Evolutionary conservation across 23 red algal species (phyloP).

Genomic region (Gracilariopsis chorda): DNA sequence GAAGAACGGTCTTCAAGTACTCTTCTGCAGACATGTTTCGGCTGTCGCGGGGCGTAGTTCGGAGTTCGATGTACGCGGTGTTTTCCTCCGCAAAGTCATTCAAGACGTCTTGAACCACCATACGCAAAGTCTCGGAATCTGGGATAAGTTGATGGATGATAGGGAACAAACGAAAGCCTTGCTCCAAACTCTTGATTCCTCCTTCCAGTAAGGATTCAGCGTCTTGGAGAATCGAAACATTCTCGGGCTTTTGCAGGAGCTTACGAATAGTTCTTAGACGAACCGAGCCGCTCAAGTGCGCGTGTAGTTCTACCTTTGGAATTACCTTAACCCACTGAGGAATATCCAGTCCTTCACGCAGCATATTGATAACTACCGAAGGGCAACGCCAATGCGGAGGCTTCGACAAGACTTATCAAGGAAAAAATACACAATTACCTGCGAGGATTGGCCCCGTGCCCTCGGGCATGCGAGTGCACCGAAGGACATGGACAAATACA

Average conservation of each 20-base stretch:
- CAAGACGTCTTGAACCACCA: background rate
- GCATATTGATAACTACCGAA: too few relatives aligned
- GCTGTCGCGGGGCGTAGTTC: conserved; percentile 34
- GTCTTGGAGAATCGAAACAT: background rate
- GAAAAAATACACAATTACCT: too few relatives aligned
- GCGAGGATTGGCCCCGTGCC: too few relatives aligned
- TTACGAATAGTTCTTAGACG: background rate
- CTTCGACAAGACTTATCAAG: too few relatives aligned
- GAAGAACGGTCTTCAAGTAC: conserved; percentile 38
- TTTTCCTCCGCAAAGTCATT: conserved; percentile 53
- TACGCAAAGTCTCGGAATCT: background rate
- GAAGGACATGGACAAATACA: too few relatives aligned
- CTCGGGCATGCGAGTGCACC: too few relatives aligned
- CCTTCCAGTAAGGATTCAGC: background rate
- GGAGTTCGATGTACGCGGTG: conserved; percentile 42
- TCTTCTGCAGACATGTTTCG: background rate
- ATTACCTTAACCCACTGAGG: background rate
- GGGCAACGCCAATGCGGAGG: too few relatives aligned
- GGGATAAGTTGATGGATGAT: conserved; percentile 59
- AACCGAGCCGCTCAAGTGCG: conserved; percentile 55
- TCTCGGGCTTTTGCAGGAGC: conserved; percentile 15
- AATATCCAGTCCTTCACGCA: too few relatives aligned
- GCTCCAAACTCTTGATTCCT: background rate
- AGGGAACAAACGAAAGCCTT: conserved; percentile 46
- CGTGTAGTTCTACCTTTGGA: conserved; percentile 52